Evolutionary conservation across 2,329 filamentous ascomycete genomes (phyloP), one percentile per base, ranked within the genome.

Genomic region (Lachnellula suecica): DNA sequence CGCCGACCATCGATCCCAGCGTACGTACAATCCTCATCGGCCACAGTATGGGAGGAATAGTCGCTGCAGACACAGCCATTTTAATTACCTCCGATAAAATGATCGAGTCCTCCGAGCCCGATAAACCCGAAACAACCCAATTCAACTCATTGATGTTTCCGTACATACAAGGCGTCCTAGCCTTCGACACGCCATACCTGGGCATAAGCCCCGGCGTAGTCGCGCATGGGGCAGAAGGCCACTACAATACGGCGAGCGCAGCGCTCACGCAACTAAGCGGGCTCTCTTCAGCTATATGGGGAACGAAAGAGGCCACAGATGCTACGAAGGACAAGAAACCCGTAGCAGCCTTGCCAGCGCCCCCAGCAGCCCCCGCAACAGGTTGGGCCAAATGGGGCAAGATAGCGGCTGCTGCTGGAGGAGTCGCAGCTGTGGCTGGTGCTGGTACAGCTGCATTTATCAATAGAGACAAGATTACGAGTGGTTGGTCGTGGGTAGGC

Each of bases 161-260:
- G 1, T 93, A 91, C 70, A 84, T 97, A 59, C 88, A 93, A 71
- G 93, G 89, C 60, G 83, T 97, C 23, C 80, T 97, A 44, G 90
- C 92, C 46, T 96, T 97, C 68, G 93, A 97, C 72, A 99, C 94
- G 1, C 94, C 94, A 1, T 99, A 89, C 68, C 79, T 94, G 1
- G 88, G 89, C 52, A 91, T 92, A 59, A 83, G 86, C 20, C 89
- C 89, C 0, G 87, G 88, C 23, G 88, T 94, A 2, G 85, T 94
- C n/a, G 89, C 89, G 4, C 88, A 93, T 68, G 85, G 87, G 54
- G 92, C 93, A 5, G 91, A 97, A 74, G 86, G 83, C 38, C 91
- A 96, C 63, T 93, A 93, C 72, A 87, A 86, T 55, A 85, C 84
- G 38, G 87, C 87, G 7, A 79, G 82, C 4, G 79, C 84, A 1